Evolutionary conservation across 202 grass and related monocot species (phyloP), one percentile per base, ranked within the genome.

Genomic region (Alloteropsis angusta): DNA sequence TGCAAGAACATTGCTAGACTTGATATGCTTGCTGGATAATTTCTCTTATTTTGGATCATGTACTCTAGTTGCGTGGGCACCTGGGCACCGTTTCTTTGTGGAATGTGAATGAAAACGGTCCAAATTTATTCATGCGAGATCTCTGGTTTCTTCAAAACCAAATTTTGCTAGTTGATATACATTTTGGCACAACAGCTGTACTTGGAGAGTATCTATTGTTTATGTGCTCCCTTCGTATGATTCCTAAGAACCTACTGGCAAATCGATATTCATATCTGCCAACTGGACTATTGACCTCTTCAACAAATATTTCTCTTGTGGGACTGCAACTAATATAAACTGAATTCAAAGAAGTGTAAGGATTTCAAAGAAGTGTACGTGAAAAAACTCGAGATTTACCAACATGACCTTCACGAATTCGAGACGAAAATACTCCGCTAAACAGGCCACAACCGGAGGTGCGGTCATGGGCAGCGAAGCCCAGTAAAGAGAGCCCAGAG

Each of bases 1-100:
- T 37, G 44, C 66, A 68, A 82, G 60, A 73, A 82, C 80, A 84
- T 55, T 75, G 62, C 63, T 52, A 61, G 60, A 82, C 66, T 82
- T 64, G 12, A 17, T 73, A 81, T 80, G 77, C 71, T 59, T 82
- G 48, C 53, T 58, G 75, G 50, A 56, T 60, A 78, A 45, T 50
- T 77, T 78, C n/a, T 53, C 5, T 23, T 78, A 52, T 67, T 42
- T 72, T 61, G 25, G 9, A 48, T 23, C 34, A 17, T 74, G 65
- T 58, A 72, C 34, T 85, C 23, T 41, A 48, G n/a, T 59, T 45
- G 47, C 16, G 38, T 23, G 63, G 71, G 34, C 34, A 37, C 32
- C 38, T 23, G 63, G 71, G 34, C 34, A 37, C 32, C 38, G 34
- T 68, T 81, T 59, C 14, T 59, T 18, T 88, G 23, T 66, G 65